Base-by-base conservation (phyloP, 2,329 filamentous ascomycete species). In the Alternaria sp. region DNA sequence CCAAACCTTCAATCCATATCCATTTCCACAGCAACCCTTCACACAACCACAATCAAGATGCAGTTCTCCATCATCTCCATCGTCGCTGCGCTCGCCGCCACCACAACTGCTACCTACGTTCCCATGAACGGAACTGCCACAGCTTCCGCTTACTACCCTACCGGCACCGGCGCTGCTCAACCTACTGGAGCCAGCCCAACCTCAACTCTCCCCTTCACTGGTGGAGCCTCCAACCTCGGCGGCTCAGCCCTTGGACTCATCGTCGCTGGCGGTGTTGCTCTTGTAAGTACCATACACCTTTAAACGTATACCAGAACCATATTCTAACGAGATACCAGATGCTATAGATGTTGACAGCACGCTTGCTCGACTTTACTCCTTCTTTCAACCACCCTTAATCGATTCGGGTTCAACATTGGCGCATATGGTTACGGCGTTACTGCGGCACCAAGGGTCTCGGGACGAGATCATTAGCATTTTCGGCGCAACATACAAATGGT, bases 211-310 rank as follows among this genome's bases (percentile, higher is more conserved):
- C 74, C 76, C 28, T 78, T 77, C 63, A 68, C 69, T 23, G 75
- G 75, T 50, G 76, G 68, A 23, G 75, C 72, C 15, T 57, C 64
- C 25, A 67, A 69, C 54, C 57, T 72, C 36, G 67, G 71, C n/a
- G 71, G 75, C 44, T 73, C 70, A 12, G 72, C 70, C 43, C 54
- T 78, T 43, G 75, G 72, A n/a, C 50, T 74, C 30, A 28, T 78
- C 44, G 57, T 77, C 30, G 71, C 69, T 47, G 77, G 76, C 7
- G 77, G 74, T 69, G 76, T 75, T 65, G 77, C 74, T 59, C 25
- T 79, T 57, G 71, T 77, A 64, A 64, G 66, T 65, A 28, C 19
- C 23, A 55, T 30, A n/a, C 26, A 25, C 17, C 13, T 19, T 12
- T 40, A 13, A 12, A 30, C 5, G 1, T 12, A n/a, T 3, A 5